These are phyloP conservation scores for Mycena olivaceomarginata DNA, from an alignment of 768 basidiomycete genomes.

Conservation along the genomic window DNA sequence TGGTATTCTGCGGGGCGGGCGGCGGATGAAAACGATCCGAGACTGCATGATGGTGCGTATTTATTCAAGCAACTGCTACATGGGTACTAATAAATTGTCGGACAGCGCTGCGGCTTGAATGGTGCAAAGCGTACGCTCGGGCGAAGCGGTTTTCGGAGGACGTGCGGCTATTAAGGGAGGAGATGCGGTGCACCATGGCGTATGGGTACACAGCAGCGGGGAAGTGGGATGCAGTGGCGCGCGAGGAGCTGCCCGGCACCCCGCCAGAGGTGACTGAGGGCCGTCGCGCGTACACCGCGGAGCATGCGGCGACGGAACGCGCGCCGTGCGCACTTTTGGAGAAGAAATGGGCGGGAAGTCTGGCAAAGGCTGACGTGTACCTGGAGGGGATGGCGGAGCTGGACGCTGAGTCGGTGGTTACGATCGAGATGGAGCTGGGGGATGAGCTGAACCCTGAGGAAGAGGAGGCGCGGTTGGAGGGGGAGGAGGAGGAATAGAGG, in stretches of 20 bases:
- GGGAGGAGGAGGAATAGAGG: constrained; percentile 6
- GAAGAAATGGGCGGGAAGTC: background rate
- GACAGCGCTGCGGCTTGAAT: no score
- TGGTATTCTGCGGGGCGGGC: constrained; percentile 16
- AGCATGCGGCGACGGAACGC: constrained; percentile 9
- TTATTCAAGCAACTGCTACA: no score
- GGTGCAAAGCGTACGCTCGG: no score
- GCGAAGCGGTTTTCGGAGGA: no score
- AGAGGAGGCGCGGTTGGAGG: constrained; percentile 20
- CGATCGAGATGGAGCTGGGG: constrained; percentile 2
- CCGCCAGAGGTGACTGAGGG: background rate
- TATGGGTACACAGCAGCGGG: background rate
- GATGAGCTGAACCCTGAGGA: constrained; percentile 24
- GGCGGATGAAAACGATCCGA: background rate
- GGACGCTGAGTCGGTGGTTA: background rate
- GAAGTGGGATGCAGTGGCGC: background rate
- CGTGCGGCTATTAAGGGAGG: constrained; percentile 38
- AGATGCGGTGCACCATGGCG: constrained; percentile 39
- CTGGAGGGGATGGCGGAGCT: background rate
- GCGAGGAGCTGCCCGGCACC: background rate
- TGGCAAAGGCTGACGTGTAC: background rate
- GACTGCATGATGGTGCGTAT: constrained; percentile 21
- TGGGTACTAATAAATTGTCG: no score
- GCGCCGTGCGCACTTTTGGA: background rate
- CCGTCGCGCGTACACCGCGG: background rate